phyloP scores from a whole-genome alignment of 768 basidiomycete species.

The Phanerochaete sordida region DNA sequence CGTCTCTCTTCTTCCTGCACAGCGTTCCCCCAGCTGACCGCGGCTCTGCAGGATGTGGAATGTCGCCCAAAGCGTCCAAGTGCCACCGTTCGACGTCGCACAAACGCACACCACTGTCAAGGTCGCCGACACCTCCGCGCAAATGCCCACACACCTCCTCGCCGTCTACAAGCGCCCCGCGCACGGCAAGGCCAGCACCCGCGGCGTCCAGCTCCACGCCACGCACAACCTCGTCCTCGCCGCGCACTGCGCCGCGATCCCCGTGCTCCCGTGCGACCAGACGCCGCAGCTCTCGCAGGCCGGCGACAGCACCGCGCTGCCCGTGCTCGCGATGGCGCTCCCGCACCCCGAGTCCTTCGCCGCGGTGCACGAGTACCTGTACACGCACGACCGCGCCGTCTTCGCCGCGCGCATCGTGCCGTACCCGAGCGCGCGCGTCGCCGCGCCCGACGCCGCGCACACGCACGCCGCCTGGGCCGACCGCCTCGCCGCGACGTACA shows the following conservation, averaged over 20 bases:
- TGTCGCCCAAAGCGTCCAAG: constrained; percentile 30
- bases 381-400: constrained; percentile 56
- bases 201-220: constrained; percentile 49
- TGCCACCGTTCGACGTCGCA: constrained; percentile 33
- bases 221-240: constrained; percentile 63
- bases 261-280: constrained; percentile 40
- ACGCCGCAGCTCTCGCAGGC: constrained; percentile 11
- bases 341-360: constrained; percentile 71
- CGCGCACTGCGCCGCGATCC: constrained; percentile 55
- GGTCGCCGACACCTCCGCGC: constrained; percentile 27
- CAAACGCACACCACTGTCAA: constrained; percentile 38
- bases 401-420: constrained; percentile 67
- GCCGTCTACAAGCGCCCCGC: constrained; percentile 44
- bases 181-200: constrained; percentile 27
- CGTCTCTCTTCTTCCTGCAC: constrained; percentile 17
- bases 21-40: background rate
- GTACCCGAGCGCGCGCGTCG: constrained; percentile 29
- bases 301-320: constrained; percentile 35
- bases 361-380: constrained; percentile 62
- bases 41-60: constrained; percentile 16
- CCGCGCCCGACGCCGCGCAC: background rate
- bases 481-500: constrained; percentile 23
- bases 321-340: constrained; percentile 66
- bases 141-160: constrained; percentile 35
- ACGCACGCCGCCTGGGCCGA: constrained; percentile 7